These are phyloP conservation scores for Forsythia viridissima DNA, from an alignment of 257 asterid species.

Conservation along the genomic window DNA sequence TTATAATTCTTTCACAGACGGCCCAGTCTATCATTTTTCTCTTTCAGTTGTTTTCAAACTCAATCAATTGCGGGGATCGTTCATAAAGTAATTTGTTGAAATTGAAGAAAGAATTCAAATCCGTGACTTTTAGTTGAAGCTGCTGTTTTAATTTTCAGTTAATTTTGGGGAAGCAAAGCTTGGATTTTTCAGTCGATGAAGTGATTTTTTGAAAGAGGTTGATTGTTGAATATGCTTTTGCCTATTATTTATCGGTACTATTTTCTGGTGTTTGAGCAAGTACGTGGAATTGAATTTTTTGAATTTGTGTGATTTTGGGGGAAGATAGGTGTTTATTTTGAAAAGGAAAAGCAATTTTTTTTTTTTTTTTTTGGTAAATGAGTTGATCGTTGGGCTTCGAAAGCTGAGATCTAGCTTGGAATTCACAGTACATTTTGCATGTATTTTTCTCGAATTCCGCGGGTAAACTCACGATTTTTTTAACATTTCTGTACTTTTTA, in stretches of 20 bases:
- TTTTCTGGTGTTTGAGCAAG: background rate
- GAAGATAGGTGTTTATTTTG: background rate
- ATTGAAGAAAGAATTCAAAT: background rate
- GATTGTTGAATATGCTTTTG: background rate
- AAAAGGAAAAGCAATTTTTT: background rate
- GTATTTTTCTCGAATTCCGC: constrained; percentile 11
- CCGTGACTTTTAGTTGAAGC: background rate
- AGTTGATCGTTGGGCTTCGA: constrained; percentile 12
- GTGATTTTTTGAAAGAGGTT: background rate
- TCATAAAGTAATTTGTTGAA: background rate
- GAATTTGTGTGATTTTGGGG: background rate
- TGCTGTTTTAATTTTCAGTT: background rate
- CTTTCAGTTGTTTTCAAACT: background rate
- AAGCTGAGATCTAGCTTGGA: constrained; percentile 35
- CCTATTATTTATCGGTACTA: background rate
- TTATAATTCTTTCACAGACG: background rate
- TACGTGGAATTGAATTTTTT: background rate
- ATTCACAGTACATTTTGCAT: constrained; percentile 9
- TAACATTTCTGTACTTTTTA: constrained; percentile 5
- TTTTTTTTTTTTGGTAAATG: background rate
- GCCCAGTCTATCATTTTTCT: background rate
- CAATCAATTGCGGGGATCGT: background rate
- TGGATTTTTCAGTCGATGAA: background rate
- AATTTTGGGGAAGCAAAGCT: background rate
- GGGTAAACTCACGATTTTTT: constrained; percentile 17